These are phyloP conservation scores for Halophytophthora polymorphica DNA, from an alignment of 352 stramenopile genomes.

Conservation along the genomic window DNA sequence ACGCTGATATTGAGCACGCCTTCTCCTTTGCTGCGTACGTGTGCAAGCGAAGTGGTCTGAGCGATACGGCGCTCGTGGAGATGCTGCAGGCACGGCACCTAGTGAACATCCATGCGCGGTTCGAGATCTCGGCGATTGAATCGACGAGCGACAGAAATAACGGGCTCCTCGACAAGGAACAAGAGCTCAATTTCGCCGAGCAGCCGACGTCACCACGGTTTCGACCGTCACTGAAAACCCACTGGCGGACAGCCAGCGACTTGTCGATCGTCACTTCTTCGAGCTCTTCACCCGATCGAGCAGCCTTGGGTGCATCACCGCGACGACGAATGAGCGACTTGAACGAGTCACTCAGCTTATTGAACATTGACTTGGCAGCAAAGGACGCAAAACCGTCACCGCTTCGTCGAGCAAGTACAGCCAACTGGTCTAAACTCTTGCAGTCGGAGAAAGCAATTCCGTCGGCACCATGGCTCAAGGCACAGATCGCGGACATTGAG, in stretches of 20 bases:
- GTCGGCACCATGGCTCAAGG: constrained; percentile 62
- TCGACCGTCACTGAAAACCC: constrained; percentile 20
- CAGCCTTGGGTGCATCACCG: constrained; percentile 32
- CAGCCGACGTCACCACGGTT: constrained; percentile 30
- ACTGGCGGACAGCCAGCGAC: constrained; percentile 9
- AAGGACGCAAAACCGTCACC: constrained; percentile 12
- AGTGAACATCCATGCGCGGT: constrained; percentile 68
- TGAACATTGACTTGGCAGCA: constrained; percentile 15
- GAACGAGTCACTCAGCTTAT: constrained; percentile 25
- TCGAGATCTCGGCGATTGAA: constrained; percentile 49
- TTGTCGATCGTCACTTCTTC: constrained; percentile 19
- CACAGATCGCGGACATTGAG: constrained; percentile 85
- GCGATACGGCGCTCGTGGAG: constrained; percentile 78
- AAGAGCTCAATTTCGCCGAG: constrained; percentile 1
- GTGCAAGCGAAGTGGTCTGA: constrained; percentile 79
- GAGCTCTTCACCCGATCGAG: constrained; percentile 10
- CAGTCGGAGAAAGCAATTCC: constrained; percentile 33
- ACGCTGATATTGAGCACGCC: constrained; percentile 77
- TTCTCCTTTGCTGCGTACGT: constrained; percentile 83
- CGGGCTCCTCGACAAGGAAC: constrained; percentile 5
- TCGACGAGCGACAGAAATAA: constrained; percentile 7
- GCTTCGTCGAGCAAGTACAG: constrained; percentile 39
- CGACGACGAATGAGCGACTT: constrained; percentile 58
- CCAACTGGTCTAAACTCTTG: constrained; percentile 40
- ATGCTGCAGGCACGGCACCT: constrained; percentile 85